These are phyloP conservation scores for Solanum pinnatisectum DNA, from an alignment of 257 asterid species.

Conservation along the genomic window DNA sequence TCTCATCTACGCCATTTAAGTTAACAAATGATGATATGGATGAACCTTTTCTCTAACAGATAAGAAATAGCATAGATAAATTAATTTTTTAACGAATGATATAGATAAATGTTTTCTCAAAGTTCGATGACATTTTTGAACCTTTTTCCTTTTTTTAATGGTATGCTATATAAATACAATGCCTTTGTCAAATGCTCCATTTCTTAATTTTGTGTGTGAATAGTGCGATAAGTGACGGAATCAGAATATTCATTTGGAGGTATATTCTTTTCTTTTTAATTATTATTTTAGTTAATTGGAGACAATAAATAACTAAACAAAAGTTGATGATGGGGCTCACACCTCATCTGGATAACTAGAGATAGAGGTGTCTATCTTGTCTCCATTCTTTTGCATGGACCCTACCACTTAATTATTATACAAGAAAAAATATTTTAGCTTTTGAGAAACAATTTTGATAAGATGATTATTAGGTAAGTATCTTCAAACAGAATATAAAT, in stretches of 20 bases:
- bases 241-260: not conserved
- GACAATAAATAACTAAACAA: not conserved
- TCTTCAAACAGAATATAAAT: not conserved
- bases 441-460: not conserved
- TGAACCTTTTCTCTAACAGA: not conserved
- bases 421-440: not conserved
- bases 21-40: too few relatives aligned
- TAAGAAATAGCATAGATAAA: too few relatives aligned
- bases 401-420: not conserved
- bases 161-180: not conserved
- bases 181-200: not conserved
- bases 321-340: not conserved
- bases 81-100: too few relatives aligned
- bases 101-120: too few relatives aligned
- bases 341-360: not conserved
- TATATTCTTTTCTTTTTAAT: not conserved
- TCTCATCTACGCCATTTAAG: too few relatives aligned
- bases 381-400: not conserved
- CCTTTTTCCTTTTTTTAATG: too few relatives aligned
- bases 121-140: too few relatives aligned
- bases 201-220: not conserved
- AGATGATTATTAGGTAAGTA: not conserved
- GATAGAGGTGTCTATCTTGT: not conserved
- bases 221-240: not conserved
- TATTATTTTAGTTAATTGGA: not conserved